phyloP scores from a whole-genome alignment of 2,329 filamentous ascomycete genomes.

The Calonectria pteridis region DNA sequence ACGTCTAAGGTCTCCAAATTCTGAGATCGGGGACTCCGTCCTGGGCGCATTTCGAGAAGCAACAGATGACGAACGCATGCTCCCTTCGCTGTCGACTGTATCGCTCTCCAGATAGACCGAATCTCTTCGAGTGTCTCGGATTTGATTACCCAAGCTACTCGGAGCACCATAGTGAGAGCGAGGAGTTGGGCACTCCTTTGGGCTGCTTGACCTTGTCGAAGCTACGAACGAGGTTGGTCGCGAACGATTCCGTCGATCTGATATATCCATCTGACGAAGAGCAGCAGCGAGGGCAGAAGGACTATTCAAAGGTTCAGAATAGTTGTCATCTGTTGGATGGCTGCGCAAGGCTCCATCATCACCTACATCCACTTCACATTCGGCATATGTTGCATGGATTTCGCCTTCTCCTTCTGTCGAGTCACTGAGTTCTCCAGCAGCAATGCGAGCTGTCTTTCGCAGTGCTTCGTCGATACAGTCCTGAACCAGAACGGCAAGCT shows the following conservation, averaged over 20 bases:
- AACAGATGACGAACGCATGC: constrained; percentile 83
- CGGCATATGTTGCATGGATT: constrained; percentile 43
- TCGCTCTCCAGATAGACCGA: constrained; percentile 89
- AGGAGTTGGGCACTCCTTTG: constrained; percentile 90
- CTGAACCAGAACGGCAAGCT: constrained; percentile 92
- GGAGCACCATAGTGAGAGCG: constrained; percentile 78
- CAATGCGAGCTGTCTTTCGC: constrained; percentile 88
- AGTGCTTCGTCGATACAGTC: constrained; percentile 95
- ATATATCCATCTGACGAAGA: constrained; percentile 56
- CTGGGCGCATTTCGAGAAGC: constrained; percentile 75
- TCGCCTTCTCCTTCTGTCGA: constrained; percentile 73
- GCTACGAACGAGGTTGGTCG: constrained; percentile 68
- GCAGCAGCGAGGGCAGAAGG: constrained; percentile 69
- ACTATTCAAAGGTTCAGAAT: constrained; percentile 46
- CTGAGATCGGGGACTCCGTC: constrained; percentile 91
- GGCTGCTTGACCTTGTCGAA: constrained; percentile 90
- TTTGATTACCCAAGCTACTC: constrained; percentile 66
- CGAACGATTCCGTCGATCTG: constrained; percentile 49
- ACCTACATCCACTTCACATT: constrained; percentile 53
- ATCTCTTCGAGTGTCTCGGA: constrained; percentile 77
- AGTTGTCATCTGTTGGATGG: constrained; percentile 30
- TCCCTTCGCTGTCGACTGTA: constrained; percentile 87
- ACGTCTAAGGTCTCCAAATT: constrained; percentile 81
- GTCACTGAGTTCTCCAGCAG: constrained; percentile 86
- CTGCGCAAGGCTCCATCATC: constrained; percentile 31